Evolutionary conservation across 768 basidiomycete genomes (phyloP), one percentile per base, ranked within the genome.

Genomic region (Lentinula boryana): DNA sequence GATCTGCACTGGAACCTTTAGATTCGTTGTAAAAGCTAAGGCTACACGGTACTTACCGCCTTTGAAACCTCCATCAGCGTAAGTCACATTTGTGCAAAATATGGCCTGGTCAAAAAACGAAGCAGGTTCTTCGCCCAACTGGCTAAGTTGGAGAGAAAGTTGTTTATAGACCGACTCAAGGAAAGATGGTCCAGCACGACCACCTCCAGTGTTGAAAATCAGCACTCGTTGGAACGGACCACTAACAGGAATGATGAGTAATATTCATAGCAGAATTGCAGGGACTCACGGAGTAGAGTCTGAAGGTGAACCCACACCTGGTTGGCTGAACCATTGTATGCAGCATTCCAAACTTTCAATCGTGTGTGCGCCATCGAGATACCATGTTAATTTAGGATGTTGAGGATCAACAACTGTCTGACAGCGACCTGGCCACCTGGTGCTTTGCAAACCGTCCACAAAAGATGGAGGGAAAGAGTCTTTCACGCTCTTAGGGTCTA

Each of bases 71-170:
- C 97, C 97, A 63, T 92, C 87, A 1, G 84, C 80, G 68, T 96
- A 99, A 0, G 97, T 99, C 35, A 97, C 90, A 71, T 98, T 99
- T 52, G 94, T 87, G 74, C 95, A 98, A 73, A 99, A 98, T 50
- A 98, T 84, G 60, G 95, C 91, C 54, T 87, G 83, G 68, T 93
- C 83, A 65, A 97, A 97, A 67, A 93, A 87, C 8, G 63, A 63
- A 13, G 68, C 71, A 1, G 76, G 63, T 15, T 72, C 68, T 56
- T 80, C 79, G 0, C 72, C 65, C n/a, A 71, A 69, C 13, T 72
- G 66, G 38, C 80, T 71, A 18, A 71, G 60, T 61, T 75, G 64
- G 12, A 91, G 36, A 38, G 76, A 71, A 27, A 84, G 79, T 32
- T 80, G 81, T 1, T 78, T 72, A 49, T 87, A 72, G 18, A 96